Base-by-base conservation (phyloP, 116 monocot genomes). In the Cymodocea nodosa region DNA sequence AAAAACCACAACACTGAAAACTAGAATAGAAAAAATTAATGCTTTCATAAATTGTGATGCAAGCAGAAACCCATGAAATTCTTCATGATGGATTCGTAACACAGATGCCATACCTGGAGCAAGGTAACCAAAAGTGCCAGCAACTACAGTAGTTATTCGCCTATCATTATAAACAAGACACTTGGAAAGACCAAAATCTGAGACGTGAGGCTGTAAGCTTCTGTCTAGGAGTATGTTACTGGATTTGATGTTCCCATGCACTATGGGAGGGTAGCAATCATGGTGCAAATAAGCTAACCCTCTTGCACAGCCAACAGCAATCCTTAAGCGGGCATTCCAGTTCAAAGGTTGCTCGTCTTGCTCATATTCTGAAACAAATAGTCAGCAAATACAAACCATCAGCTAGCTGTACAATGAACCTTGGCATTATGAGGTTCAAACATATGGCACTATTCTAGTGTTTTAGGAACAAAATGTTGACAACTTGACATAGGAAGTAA, bases 291-390 rank as follows among this genome's bases (percentile, higher is more conserved):
- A 99, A 59, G 98, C 86, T 55, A 99, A 55, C 17, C 98, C 98
- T 77, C 89, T 60, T 44, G 92, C 89, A 51, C 89, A 89, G 25
- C 92, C 98, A 57, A 99, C 74, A 5, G 89, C 92, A 65, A 99
- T 92, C 68, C 86, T 92, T 78, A 99, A 80, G 22, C 98, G 79
- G 20, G 98, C 89, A 83, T 99, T 99, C 98, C 98, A 99, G 60
- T 99, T 99, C 71, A 99, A 75, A n/a, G 86, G 75, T 40, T 89
- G 86, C 30, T 86, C 92, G 57, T 82, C 75, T 68, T 84, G 68
- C 23, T 75, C 88, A 68, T 71, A 62, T 71, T 85, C 88, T 91
- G 63, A 11, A 66, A 77, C 60, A 40, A 78, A 50, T 34, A 30
- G 24, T 51, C 51, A 50, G 19, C 44, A 8, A 44, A 44, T 44